Evolutionary conservation across 2,329 filamentous ascomycete genomes (phyloP).

Genomic region (Verticillium albo-atrum): DNA sequence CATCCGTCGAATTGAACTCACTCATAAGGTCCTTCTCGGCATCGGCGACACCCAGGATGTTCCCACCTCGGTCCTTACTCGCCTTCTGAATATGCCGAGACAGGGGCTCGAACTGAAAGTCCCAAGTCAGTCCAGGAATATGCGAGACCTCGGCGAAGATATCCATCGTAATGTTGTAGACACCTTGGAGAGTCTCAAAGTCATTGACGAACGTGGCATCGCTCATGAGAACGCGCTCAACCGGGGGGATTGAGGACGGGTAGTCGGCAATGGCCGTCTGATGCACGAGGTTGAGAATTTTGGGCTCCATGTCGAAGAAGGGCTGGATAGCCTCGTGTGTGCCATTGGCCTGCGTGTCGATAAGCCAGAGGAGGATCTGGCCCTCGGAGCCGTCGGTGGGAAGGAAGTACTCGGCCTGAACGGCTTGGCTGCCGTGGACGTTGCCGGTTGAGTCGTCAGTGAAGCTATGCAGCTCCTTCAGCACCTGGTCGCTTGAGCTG

Average conservation of each 20-base stretch:
- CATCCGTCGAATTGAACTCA: not conserved
- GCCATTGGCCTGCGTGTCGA: slow-evolving; percentile 9
- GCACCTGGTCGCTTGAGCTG: slow-evolving; percentile 3
- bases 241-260: slow-evolving; percentile 7
- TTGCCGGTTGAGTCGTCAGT: slow-evolving; percentile 5
- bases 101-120: slow-evolving; percentile 13
- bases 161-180: slow-evolving; percentile 10
- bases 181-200: slow-evolving; percentile 8
- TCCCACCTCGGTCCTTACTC: slow-evolving; percentile 5
- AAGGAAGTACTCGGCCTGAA: slow-evolving; percentile 16
- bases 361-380: slow-evolving; percentile 11
- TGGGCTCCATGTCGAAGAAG: slow-evolving; percentile 14
- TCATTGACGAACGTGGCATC: slow-evolving; percentile 12
- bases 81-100: slow-evolving; percentile 4
- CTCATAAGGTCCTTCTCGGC: slow-evolving; percentile 8
- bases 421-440: slow-evolving; percentile 10
- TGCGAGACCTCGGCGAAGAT: slow-evolving; percentile 5
- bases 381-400: slow-evolving; percentile 8
- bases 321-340: slow-evolving; percentile 10
- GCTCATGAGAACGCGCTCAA: slow-evolving; percentile 10
- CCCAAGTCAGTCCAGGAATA: slow-evolving; percentile 8
- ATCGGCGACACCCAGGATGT: slow-evolving; percentile 9
- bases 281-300: slow-evolving; percentile 11
- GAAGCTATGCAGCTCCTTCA: slow-evolving; percentile 1
- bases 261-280: slow-evolving; percentile 12